Percentiles rank a stretch among this genome's conserved stretches.
Conservation (phyloP, 306 rosid species). For the Gillenia trifoliata region DNA sequence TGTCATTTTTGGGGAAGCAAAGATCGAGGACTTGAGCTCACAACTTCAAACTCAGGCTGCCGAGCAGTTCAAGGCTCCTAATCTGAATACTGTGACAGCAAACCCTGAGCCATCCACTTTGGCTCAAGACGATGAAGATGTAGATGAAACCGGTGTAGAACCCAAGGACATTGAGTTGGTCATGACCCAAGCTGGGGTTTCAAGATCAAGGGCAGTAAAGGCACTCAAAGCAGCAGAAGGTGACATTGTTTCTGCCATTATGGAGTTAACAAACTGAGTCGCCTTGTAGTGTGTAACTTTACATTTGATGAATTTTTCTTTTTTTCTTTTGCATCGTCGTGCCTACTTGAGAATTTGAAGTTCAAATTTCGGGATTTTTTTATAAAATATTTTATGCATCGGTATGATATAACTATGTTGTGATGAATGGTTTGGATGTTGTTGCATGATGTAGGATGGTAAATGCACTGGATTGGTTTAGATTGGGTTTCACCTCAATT, state of each 20-base stretch:
- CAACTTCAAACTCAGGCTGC: slow-evolving; percentile 87
- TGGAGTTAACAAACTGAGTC: slow-evolving; percentile 72
- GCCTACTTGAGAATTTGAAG: background rate
- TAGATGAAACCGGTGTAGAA: slow-evolving; percentile 73
- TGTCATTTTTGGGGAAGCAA: slow-evolving; percentile 81
- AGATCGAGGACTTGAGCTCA: slow-evolving; percentile 84
- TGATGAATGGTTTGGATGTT: background rate
- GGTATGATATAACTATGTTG: background rate
- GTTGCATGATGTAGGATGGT: background rate
- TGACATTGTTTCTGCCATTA: slow-evolving; percentile 81
- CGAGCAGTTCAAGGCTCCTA: slow-evolving; percentile 89
- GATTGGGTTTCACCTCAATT: background rate
- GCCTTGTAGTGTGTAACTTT: background rate
- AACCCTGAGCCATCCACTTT: slow-evolving; percentile 55
- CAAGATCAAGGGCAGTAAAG: slow-evolving; percentile 69
- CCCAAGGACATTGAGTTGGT: slow-evolving; percentile 82
- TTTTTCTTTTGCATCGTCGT: background rate
- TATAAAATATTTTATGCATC: background rate
- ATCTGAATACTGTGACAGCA: slow-evolving; percentile 39
- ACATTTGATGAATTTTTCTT: background rate
- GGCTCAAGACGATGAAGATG: slow-evolving; percentile 72
- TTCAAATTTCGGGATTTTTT: background rate
- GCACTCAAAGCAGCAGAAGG: slow-evolving; percentile 68
- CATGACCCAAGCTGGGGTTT: slow-evolving; percentile 84
- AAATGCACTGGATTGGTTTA: no score